Conservation (phyloP, 2,329 filamentous ascomycete genomes). For the Penicillium sp. region DNA sequence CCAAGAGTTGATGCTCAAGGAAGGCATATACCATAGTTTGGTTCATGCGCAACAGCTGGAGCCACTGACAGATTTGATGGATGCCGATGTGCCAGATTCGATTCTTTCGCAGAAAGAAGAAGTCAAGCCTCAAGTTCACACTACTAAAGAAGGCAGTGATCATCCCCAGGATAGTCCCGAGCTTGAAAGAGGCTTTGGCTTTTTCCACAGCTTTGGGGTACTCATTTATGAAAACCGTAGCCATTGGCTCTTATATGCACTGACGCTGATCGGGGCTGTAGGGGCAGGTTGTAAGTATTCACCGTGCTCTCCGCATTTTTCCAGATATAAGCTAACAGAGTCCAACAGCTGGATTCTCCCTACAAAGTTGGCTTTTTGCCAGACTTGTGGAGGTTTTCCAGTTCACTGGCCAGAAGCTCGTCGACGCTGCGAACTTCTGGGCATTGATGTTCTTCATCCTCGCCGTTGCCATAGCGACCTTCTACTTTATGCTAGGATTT, state of each 20-base stretch:
- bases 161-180: neutral
- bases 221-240: neutral
- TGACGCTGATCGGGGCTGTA: neutral
- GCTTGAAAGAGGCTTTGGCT: neutral
- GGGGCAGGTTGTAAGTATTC: conserved; percentile 4
- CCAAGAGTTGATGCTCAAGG: conserved; percentile 62
- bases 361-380: conserved; percentile 47
- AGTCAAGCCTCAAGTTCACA: neutral
- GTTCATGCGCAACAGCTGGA: conserved; percentile 49
- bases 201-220: neutral
- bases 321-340: neutral
- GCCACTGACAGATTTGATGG: conserved; percentile 2
- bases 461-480: conserved; percentile 45
- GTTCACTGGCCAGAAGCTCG: conserved; percentile 36
- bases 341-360: conserved; percentile 25
- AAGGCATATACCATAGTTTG: conserved; percentile 64
- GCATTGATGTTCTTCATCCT: conserved; percentile 57
- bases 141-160: neutral
- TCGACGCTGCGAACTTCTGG: conserved; percentile 49
- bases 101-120: conserved; percentile 1
- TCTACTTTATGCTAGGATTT: conserved; percentile 48
- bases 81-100: neutral
- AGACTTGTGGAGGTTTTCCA: conserved; percentile 49
- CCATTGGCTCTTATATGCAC: conserved; percentile 1
- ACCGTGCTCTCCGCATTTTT: neutral